Evolutionary conservation across 257 asterid species (phyloP), one percentile per base, ranked within the genome.

Genomic region (Capsicum pubescens): DNA sequence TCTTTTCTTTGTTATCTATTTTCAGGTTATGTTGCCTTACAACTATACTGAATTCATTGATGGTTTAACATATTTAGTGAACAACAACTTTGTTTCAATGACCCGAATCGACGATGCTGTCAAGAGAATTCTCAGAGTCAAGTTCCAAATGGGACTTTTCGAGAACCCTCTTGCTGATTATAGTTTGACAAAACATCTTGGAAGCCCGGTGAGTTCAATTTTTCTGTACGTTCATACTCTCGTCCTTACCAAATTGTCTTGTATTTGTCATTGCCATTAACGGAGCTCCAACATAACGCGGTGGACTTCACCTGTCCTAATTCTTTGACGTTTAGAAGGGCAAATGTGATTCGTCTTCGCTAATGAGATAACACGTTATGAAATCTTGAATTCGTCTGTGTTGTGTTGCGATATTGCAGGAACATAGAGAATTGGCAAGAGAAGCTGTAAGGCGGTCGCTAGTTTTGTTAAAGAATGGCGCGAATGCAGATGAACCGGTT

Each of bases 81-180:
- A 83, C 56, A 76, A 83, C 2, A 76, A 76, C 79, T 72, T 60
- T 46, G 71, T 83, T 32, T 26, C 17, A 13, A 83, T 83, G 83
- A 48, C 67, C 4, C 78, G 86, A 44, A 83, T 83, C 17, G 86
- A 83, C 0, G 86, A 83, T 74, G 86, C 86, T 46, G 83, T 83
- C 21, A 74, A 74, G 77, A 59, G 86, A 26, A 84, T 84, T 48
- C 82, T 84, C 10, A 74, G 83, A n/a, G 86, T 84, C 21, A 84
- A 84, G 83, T 84, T 84, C 54, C 50, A 19, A 26, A 76, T 84
- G 86, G 86, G 86, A 39, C 82, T 84, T 5, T 84, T 84, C 61
- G 86, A 84, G 86, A 76, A 61, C 55, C 86, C 86, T 12, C 69
- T 74, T 56, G 86, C 83, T 58, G 86, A 84, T 60, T 72, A 59